These are phyloP conservation scores for Penicillium alfredii DNA, from an alignment of 495 filamentous ascomycete species.

Conservation along the genomic window DNA sequence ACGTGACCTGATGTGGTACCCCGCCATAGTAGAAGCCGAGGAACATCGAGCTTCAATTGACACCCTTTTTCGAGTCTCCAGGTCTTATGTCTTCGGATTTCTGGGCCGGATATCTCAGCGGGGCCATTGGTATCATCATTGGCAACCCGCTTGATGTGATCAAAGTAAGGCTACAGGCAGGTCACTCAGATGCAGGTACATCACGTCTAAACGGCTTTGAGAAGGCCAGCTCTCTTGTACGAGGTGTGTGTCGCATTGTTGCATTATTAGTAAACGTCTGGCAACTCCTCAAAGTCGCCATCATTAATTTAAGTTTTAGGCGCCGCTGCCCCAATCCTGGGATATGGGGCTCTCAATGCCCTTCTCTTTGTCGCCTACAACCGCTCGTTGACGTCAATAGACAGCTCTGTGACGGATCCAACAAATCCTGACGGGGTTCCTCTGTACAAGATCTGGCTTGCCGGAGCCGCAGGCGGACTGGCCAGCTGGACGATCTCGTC, in stretches of 20 bases:
- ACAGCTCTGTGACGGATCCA: slow-evolving; percentile 34
- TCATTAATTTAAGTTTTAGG: slow-evolving; percentile 37
- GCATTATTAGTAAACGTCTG: background rate
- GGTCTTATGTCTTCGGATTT: slow-evolving; percentile 71
- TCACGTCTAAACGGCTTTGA: slow-evolving; percentile 36
- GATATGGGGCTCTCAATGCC: slow-evolving; percentile 85
- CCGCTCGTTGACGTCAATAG: slow-evolving; percentile 57
- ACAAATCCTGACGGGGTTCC: slow-evolving; percentile 30
- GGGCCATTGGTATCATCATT: slow-evolving; percentile 74
- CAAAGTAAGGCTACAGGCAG: slow-evolving; percentile 77
- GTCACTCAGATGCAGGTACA: slow-evolving; percentile 21
- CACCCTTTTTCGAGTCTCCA: background rate
- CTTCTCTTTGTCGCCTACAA: slow-evolving; percentile 84
- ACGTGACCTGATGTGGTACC: slow-evolving; percentile 29
- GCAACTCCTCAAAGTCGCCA: too few species aligned
- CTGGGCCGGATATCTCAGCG: slow-evolving; percentile 81
- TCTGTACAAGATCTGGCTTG: slow-evolving; percentile 57
- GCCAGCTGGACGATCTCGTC: slow-evolving; percentile 76
- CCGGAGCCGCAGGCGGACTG: slow-evolving; percentile 71
- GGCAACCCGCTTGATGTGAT: slow-evolving; percentile 84
- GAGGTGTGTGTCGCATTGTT: slow-evolving; percentile 29
- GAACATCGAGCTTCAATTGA: slow-evolving; percentile 1
- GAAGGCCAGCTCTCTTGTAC: slow-evolving; percentile 38
- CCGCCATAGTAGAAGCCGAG: slow-evolving; percentile 7
- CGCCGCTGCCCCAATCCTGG: slow-evolving; percentile 72